Conservation (phyloP, 257 asterid species). For the Solanum megistacrolobum region DNA sequence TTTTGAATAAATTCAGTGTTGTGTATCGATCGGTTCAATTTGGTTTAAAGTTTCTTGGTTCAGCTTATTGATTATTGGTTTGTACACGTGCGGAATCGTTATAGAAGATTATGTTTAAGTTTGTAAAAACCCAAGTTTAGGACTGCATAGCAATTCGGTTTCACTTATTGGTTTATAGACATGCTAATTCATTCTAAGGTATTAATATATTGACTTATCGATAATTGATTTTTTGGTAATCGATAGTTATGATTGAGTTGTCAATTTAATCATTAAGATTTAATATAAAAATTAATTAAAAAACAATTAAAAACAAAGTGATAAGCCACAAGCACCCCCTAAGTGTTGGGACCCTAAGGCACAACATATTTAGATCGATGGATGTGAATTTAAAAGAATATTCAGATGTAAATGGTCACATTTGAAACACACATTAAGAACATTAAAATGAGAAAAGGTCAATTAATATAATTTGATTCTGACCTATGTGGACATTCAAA, state of each 20-base stretch:
- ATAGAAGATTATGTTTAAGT: too few relatives aligned
- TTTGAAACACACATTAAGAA: background rate
- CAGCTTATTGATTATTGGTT: background rate
- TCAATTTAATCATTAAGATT: background rate
- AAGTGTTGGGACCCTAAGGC: background rate
- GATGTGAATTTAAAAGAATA: background rate
- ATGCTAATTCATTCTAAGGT: background rate
- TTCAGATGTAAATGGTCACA: background rate
- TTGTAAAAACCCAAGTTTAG: background rate
- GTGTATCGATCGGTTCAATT: background rate
- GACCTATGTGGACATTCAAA: background rate
- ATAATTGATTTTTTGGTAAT: too few relatives aligned
- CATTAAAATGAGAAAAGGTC: background rate
- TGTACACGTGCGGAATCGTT: background rate
- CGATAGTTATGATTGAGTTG: background rate
- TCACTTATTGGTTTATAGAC: background rate
- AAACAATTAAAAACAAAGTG: background rate
- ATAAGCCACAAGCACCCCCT: background rate
- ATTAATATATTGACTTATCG: background rate
- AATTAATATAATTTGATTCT: background rate
- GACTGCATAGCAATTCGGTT: background rate
- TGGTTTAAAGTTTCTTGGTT: background rate
- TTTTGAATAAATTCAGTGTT: background rate
- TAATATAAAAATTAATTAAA: background rate
- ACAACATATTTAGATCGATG: background rate